A percentile compares a stretch with the other conserved stretches of the same genome.
Evolutionary conservation across 2,329 filamentous ascomycete species (phyloP).

Genomic region (Pseudogymnoascus sp.): DNA sequence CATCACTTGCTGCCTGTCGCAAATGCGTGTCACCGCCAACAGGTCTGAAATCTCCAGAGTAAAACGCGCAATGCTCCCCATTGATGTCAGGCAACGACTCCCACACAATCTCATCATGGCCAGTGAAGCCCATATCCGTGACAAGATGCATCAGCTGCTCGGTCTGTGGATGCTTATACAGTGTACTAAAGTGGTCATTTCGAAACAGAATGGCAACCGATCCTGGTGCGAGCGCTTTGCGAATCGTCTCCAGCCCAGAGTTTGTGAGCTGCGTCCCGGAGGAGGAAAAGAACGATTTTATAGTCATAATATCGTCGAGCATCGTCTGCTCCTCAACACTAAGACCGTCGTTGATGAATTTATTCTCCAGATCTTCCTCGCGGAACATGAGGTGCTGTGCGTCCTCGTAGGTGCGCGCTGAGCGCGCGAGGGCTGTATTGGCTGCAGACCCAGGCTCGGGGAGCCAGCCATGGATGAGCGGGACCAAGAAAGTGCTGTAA

Average conservation of each 20-base stretch:
- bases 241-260: constrained; percentile 69
- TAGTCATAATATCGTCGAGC: constrained; percentile 73
- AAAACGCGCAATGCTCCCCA: constrained; percentile 72
- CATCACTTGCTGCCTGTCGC: not conserved
- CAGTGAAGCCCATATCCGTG: constrained; percentile 83
- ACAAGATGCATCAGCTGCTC: constrained; percentile 72
- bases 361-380: constrained; percentile 80
- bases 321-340: constrained; percentile 65
- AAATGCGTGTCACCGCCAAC: constrained; percentile 50
- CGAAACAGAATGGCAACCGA: constrained; percentile 86
- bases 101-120: constrained; percentile 89
- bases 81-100: constrained; percentile 85
- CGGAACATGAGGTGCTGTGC: constrained; percentile 81
- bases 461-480: constrained; percentile 88
- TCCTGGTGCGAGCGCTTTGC: constrained; percentile 61
- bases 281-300: constrained; percentile 70
- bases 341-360: constrained; percentile 55
- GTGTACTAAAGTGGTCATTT: constrained; percentile 92
- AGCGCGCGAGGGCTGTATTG: constrained; percentile 61
- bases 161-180: constrained; percentile 79
- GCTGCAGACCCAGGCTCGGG: constrained; percentile 58
- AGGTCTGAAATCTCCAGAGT: constrained; percentile 79
- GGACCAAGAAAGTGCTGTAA: constrained; percentile 81
- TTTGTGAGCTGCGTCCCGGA: constrained; percentile 83
- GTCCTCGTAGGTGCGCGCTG: constrained; percentile 81